Evolutionary conservation across 1,284 basidiomycete genomes (phyloP).

Genomic region (Microbotryomycetes sp.): DNA sequence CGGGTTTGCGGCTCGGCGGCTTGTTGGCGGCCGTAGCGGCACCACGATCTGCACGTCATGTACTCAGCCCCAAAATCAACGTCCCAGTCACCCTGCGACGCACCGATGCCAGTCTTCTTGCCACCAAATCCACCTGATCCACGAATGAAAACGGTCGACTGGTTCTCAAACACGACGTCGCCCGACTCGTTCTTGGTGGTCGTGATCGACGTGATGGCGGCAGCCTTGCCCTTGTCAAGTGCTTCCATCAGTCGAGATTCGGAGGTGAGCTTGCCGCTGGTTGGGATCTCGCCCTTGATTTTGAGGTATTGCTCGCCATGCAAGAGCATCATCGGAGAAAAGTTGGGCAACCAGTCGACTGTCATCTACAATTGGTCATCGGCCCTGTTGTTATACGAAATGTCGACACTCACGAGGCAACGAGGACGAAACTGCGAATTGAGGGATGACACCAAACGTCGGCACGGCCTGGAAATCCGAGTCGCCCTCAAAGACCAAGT

Average conservation of each 20-base stretch:
- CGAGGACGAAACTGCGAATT: constrained; percentile 62
- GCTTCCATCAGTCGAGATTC: constrained; percentile 65
- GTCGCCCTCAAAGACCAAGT: constrained; percentile 85
- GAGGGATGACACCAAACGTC: constrained; percentile 95
- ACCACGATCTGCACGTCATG: constrained; percentile 63
- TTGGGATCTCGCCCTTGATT: constrained; percentile 76
- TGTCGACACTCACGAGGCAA: constrained; percentile 23
- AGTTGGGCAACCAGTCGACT: constrained; percentile 87
- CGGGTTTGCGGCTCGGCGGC: constrained; percentile 74
- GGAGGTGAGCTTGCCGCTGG: constrained; percentile 72
- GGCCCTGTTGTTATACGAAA: neutral
- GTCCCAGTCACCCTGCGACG: constrained; percentile 27
- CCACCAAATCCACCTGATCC: constrained; percentile 94
- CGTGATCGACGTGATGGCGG: constrained; percentile 69
- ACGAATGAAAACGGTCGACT: constrained; percentile 86
- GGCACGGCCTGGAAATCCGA: constrained; percentile 80
- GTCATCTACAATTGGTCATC: too few species aligned
- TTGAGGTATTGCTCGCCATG: constrained; percentile 95
- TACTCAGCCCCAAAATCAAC: neutral
- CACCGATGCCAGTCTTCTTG: constrained; percentile 72
- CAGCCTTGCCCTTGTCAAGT: constrained; percentile 80
- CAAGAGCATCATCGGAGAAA: constrained; percentile 86
- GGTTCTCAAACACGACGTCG: constrained; percentile 81
- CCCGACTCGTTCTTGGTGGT: constrained; percentile 73
- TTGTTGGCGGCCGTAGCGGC: constrained; percentile 76